A percentile compares a stretch with the other conserved stretches of the same genome.
phyloP scores from a whole-genome alignment of 306 rosid genomes.

The Begonia fuchsioides region DNA sequence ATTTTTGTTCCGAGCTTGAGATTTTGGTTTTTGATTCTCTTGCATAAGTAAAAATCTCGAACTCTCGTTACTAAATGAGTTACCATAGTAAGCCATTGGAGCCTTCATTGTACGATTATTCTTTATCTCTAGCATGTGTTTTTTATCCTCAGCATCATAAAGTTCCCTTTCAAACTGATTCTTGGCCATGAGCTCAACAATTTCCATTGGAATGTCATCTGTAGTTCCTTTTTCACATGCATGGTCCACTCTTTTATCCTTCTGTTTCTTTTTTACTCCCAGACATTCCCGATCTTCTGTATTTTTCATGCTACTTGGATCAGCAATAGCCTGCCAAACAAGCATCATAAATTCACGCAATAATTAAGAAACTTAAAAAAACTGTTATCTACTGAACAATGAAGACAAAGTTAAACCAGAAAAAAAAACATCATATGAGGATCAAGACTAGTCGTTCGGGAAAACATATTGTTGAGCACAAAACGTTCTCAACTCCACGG shows the following conservation, averaged over 20 bases:
- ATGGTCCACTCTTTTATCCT: constrained; percentile 24
- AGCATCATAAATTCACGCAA: background rate
- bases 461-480: no score
- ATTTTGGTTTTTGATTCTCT: constrained; percentile 26
- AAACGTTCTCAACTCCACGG: no score
- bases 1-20: constrained; percentile 31
- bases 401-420: background rate
- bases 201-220: constrained; percentile 91
- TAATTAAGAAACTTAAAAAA: background rate
- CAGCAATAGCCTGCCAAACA: constrained; percentile 42
- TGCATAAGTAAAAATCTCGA: constrained; percentile 26
- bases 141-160: constrained; percentile 35
- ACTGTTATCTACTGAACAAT: background rate
- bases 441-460: no score
- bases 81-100: constrained; percentile 22
- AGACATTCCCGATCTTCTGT: constrained; percentile 27
- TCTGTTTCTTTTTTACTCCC: constrained; percentile 21
- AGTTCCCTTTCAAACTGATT: constrained; percentile 75
- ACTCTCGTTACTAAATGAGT: constrained; percentile 23
- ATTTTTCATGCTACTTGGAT: constrained; percentile 27
- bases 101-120: constrained; percentile 27
- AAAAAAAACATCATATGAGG: background rate
- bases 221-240: constrained; percentile 39
- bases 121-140: constrained; percentile 21
- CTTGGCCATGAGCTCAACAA: constrained; percentile 85